These are phyloP conservation scores for Biscogniauxia marginata DNA, from an alignment of 2,329 filamentous ascomycete species.

Conservation along the genomic window DNA sequence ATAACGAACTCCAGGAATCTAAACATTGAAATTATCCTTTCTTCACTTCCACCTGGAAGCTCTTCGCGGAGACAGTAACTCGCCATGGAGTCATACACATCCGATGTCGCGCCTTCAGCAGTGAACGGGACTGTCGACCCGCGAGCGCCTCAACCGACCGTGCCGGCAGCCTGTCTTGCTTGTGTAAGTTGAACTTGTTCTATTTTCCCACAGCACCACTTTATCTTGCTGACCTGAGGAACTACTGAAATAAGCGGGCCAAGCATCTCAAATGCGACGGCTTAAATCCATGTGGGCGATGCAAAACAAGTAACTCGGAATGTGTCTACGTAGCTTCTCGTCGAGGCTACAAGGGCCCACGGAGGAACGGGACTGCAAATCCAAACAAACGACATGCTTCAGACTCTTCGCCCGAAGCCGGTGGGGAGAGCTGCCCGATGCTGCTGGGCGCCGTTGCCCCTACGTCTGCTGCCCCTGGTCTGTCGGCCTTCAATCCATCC, in stretches of 20 bases:
- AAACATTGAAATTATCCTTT: not conserved
- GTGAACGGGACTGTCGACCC: conserved; percentile 16
- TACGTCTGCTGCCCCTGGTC: conserved; percentile 27
- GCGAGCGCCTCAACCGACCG: conserved; percentile 32
- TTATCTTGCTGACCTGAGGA: conserved; percentile 11
- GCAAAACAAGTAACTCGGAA: conserved; percentile 53
- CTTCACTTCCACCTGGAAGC: not conserved
- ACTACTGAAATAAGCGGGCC: conserved; percentile 41
- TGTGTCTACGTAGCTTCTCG: conserved; percentile 74
- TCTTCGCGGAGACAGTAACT: not conserved
- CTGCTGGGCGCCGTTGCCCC: conserved; percentile 39
- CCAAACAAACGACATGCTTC: conserved; percentile 51
- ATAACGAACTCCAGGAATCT: not conserved
- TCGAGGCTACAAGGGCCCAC: conserved; percentile 70
- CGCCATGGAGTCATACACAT: not conserved
- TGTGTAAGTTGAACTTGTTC: conserved; percentile 44
- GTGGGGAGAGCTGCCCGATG: conserved; percentile 43
- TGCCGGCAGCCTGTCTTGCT: conserved; percentile 54
- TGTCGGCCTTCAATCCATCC: conserved; percentile 35
- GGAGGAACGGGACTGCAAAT: conserved; percentile 47
- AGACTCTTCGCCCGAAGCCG: conserved; percentile 45
- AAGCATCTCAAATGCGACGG: conserved; percentile 80
- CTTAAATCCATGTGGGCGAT: conserved; percentile 66
- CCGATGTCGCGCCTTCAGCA: not conserved
- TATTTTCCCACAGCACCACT: conserved; percentile 5